Conservation (phyloP, 2,329 filamentous ascomycete genomes). For the Blastomyces percursus region DNA sequence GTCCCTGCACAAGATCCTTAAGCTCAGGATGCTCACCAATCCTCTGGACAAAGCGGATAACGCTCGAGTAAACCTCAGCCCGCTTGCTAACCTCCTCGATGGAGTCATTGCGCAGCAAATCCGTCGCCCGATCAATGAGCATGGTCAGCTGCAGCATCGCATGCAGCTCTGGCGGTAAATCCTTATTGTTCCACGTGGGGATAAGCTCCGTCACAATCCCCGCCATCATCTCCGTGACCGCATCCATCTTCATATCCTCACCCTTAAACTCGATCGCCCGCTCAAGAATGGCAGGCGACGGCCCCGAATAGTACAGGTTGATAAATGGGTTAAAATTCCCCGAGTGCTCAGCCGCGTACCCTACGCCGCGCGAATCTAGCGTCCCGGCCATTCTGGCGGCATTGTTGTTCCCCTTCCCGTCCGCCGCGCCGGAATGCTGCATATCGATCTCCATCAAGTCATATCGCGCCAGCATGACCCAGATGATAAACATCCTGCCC, state of each 20-base stretch:
- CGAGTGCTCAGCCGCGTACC: conserved; percentile 9
- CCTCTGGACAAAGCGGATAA: conserved; percentile 32
- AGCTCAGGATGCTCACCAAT: conserved; percentile 27
- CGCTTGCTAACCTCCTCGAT: conserved; percentile 28
- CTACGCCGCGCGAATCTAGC: conserved; percentile 10
- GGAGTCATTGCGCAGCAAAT: conserved; percentile 34
- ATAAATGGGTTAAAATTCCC: conserved; percentile 6
- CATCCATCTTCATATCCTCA: conserved; percentile 17
- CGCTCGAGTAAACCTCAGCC: conserved; percentile 26
- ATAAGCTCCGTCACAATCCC: conserved; percentile 16
- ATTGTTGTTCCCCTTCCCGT: conserved; percentile 6
- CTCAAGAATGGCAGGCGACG: background rate
- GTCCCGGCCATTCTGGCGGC: background rate
- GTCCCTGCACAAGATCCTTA: conserved; percentile 23
- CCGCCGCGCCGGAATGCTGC: background rate
- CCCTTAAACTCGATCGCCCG: conserved; percentile 7
- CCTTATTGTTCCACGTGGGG: conserved; percentile 8
- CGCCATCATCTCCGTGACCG: conserved; percentile 16
- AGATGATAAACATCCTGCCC: conserved; percentile 26
- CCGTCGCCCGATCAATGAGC: conserved; percentile 28
- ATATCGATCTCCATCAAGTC: conserved; percentile 20
- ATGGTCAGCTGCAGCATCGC: conserved; percentile 29
- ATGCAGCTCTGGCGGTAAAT: conserved; percentile 21
- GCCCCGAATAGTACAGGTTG: conserved; percentile 6
- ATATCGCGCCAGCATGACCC: conserved; percentile 29